These are phyloP conservation scores for Litchi chinensis DNA, from an alignment of 345 rosid species.

Conservation along the genomic window DNA sequence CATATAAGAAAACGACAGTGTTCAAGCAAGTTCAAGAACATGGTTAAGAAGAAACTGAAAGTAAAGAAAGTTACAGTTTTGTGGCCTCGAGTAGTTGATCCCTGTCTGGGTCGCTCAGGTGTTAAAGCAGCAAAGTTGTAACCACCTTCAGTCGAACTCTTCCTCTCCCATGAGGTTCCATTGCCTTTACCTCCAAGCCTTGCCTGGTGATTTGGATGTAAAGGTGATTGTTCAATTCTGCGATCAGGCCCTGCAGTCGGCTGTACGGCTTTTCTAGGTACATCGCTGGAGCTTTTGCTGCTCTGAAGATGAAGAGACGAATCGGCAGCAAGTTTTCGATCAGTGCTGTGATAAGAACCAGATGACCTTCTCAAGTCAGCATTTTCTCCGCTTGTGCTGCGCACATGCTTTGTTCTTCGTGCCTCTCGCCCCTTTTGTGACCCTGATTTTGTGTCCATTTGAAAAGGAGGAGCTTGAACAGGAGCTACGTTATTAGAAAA, in stretches of 20 bases:
- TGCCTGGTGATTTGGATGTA: conserved; percentile 13
- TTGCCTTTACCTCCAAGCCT: conserved; percentile 16
- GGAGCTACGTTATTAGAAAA: conserved; percentile 4
- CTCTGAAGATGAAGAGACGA: conserved; percentile 1
- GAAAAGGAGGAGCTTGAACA: conserved; percentile 16
- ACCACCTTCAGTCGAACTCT: conserved; percentile 18
- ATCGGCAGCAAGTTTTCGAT: neutral
- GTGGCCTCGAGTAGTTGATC: conserved; percentile 26
- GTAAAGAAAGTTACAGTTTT: conserved; percentile 25
- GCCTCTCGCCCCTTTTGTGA: conserved; percentile 14
- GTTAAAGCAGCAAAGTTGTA: conserved; percentile 22
- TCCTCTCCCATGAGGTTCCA: conserved; percentile 25
- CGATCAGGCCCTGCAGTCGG: conserved; percentile 14
- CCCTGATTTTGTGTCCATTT: conserved; percentile 3
- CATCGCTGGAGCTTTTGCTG: conserved; percentile 12
- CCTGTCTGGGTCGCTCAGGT: conserved; percentile 29
- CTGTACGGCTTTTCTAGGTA: conserved; percentile 1
- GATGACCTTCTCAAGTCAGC: neutral
- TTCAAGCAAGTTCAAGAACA: neutral
- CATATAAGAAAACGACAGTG: neutral
- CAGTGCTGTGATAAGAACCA: conserved; percentile 6
- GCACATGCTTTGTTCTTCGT: neutral
- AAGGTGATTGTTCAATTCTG: conserved; percentile 17
- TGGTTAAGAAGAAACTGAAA: neutral
- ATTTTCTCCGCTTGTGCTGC: conserved; percentile 10